Percentiles rank a stretch among this genome's conserved stretches.
Evolutionary conservation across 148 eudicot genomes (phyloP).

Genomic region (Hydrangea macrophylla): DNA sequence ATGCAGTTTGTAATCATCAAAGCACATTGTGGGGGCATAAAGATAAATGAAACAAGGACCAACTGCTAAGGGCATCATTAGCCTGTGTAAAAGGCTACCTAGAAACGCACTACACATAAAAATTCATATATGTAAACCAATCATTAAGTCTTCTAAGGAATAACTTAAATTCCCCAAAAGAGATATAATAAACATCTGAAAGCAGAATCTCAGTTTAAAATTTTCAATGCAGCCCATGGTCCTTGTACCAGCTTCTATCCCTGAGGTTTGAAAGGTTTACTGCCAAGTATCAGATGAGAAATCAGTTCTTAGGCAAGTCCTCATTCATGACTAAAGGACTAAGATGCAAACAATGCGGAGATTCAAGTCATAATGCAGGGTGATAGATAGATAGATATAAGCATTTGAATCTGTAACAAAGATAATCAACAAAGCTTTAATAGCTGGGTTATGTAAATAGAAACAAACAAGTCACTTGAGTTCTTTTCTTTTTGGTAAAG

Average conservation of each 20-base stretch:
- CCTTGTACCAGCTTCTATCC: neutral
- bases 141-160: neutral
- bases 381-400: too few species aligned
- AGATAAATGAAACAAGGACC: neutral
- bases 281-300: neutral
- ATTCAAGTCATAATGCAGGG: neutral
- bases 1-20: too few species aligned
- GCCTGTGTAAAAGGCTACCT: too few species aligned
- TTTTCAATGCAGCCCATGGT: neutral
- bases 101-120: too few species aligned
- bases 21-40: neutral
- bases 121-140: too few species aligned
- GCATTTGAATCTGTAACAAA: neutral
- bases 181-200: neutral
- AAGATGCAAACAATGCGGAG: neutral
- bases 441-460: neutral
- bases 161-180: neutral
- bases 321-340: too few species aligned
- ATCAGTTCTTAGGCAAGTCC: neutral
- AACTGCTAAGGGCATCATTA: neutral
- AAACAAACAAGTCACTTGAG: neutral
- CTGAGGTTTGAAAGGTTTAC: neutral
- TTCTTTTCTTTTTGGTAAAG: too few species aligned
- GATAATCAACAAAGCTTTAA: neutral
- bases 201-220: neutral